These are phyloP conservation scores for Cladophialophora psammophila DNA, from an alignment of 2,329 filamentous ascomycete species.

Conservation along the genomic window DNA sequence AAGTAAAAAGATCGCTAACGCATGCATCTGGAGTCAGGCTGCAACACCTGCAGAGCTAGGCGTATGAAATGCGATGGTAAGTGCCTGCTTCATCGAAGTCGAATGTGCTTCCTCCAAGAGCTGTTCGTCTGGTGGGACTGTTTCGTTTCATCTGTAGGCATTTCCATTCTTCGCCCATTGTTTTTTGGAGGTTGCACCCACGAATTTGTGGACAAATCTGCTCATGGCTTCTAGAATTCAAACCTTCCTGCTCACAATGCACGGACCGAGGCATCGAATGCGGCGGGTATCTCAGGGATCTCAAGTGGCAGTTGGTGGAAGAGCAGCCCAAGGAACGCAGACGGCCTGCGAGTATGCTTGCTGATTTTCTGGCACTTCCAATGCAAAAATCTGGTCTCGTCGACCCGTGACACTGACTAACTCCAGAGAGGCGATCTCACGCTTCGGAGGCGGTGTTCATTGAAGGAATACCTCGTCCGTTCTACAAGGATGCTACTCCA, in stretches of 20 bases:
- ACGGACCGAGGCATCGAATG: slow-evolving; percentile 69
- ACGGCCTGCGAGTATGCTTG: neutral
- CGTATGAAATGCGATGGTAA: slow-evolving; percentile 71
- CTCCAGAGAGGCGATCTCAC: neutral
- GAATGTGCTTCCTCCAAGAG: neutral
- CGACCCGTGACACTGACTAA: neutral
- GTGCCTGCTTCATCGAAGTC: neutral
- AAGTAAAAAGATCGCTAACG: neutral
- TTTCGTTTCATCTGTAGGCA: neutral
- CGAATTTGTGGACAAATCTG: too few relatives aligned
- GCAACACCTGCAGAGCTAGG: slow-evolving; percentile 75
- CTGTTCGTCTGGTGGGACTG: neutral
- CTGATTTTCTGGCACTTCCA: neutral
- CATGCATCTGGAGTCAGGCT: slow-evolving; percentile 57
- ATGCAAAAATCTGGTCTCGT: neutral
- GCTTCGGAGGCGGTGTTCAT: neutral
- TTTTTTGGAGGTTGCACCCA: neutral
- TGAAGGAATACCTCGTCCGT: neutral
- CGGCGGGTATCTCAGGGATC: slow-evolving; percentile 63
- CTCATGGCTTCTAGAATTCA: slow-evolving; percentile 55
- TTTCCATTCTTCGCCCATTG: neutral
- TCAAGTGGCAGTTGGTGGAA: slow-evolving; percentile 13
- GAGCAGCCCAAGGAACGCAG: slow-evolving; percentile 3
- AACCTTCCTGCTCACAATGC: slow-evolving; percentile 72
- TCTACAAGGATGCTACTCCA: neutral